Evolutionary conservation across 768 basidiomycete genomes (phyloP), one percentile per base, ranked within the genome.

Genomic region (Erythrobasidium yunnanense): DNA sequence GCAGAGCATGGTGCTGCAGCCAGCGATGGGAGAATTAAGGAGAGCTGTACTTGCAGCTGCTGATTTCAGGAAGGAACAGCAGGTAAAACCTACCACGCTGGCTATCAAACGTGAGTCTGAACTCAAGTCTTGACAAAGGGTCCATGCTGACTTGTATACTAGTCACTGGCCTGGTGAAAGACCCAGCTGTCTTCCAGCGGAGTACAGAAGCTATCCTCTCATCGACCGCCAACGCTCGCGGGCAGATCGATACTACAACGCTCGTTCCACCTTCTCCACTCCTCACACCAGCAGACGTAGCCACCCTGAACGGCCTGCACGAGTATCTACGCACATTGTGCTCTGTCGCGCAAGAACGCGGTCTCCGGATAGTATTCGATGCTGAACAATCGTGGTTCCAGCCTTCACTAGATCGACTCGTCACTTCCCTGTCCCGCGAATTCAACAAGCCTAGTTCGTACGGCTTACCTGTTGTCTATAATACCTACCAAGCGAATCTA

Each of bases 381-480:
- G 73, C 74, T n/a, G 74, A 74, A 67, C 71, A 73, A 52, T 71
- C 70, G n/a, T 73, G 73, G 71, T 72, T 55, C 69, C 73, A 74
- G 67, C 71, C 71, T 7, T 67, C 66, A 1, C 72, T 74, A 55
- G 71, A 72, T 66, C 63, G 70, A 18, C 69, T 70, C 35, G 63
- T 65, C n/a, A 67, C 70, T 46, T 51, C 71, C 22, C 71, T 74
- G 32, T 34, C 66, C 0, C 25, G 65, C n/a, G 72, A 73, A 63
- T 74, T 69, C 69, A 74, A 74, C 68, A 23, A 42, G 3, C 52
- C 54, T 7, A 49, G 56, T 1, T 7, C 15, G 7, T 34, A 33
- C 4, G 30, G 20, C 22, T 30, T 42, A 20, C 7, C 56, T 5
- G 55, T 68, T 51, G 62, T 70, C n/a, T 70, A 69, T 55, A 69